phyloP scores from a whole-genome alignment of 306 rosid species.

The Begonia loranthoides region DNA sequence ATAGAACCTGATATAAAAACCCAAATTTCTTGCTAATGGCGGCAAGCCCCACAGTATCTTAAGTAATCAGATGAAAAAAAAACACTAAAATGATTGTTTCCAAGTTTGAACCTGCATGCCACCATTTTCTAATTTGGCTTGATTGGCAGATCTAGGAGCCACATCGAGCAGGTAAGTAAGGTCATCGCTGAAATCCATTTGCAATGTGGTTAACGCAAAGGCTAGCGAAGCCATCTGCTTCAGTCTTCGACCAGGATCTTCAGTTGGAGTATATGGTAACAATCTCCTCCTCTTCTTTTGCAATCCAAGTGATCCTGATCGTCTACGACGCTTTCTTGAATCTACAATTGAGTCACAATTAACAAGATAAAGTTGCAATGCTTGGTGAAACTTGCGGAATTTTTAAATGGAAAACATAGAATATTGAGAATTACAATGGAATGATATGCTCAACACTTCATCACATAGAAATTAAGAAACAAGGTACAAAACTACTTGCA shows the following conservation, averaged over 20 bases:
- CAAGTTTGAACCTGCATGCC: constrained; percentile 68
- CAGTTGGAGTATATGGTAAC: constrained; percentile 51
- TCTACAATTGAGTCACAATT: constrained; percentile 11
- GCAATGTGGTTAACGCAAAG: constrained; percentile 44
- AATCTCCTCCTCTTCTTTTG: constrained; percentile 66
- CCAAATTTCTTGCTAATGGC: too few species aligned
- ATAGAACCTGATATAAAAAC: constrained; percentile 29
- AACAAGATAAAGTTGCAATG: constrained; percentile 3
- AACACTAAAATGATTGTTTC: background rate
- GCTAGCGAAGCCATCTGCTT: constrained; percentile 85
- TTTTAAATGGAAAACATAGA: background rate
- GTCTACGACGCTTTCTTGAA: constrained; percentile 49
- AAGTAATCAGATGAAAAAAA: background rate
- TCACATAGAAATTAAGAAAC: too few species aligned
- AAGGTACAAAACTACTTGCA: too few species aligned
- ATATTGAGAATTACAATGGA: background rate
- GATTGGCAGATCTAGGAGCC: constrained; percentile 62
- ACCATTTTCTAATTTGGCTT: constrained; percentile 41
- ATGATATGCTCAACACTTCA: too few species aligned
- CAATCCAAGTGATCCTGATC: constrained; percentile 37
- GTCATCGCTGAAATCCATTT: constrained; percentile 56
- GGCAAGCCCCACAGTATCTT: too few species aligned
- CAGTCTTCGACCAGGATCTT: constrained; percentile 44
- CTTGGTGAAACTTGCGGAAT: background rate
- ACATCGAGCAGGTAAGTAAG: constrained; percentile 45